Evolutionary conservation across 306 rosid species (phyloP).

Genomic region (Sechiopsis laciniata): DNA sequence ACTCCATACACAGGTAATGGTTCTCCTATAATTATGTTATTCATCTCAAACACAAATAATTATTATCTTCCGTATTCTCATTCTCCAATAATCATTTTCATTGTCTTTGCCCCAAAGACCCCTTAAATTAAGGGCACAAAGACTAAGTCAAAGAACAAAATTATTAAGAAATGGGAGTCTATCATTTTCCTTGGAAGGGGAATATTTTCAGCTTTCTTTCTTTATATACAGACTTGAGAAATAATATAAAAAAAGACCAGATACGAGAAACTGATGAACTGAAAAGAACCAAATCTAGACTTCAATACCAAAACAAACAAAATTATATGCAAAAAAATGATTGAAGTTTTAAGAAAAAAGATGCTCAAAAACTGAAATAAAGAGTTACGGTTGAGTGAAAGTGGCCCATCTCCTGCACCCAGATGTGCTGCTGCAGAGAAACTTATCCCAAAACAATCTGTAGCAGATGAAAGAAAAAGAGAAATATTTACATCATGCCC

Average conservation of each 20-base stretch:
- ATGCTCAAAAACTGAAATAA: neutral
- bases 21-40: too few species aligned
- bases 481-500: too few species aligned
- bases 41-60: too few species aligned
- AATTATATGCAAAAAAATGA: neutral
- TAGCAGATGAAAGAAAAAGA: conserved; percentile 6
- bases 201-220: conserved; percentile 9
- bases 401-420: conserved; percentile 22
- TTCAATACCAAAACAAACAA: conserved; percentile 6
- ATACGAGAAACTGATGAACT: conserved; percentile 18
- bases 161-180: neutral
- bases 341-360: neutral
- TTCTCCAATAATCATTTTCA: too few species aligned
- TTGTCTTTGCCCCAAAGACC: too few species aligned
- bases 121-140: neutral
- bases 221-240: conserved; percentile 9
- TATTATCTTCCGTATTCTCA: too few species aligned
- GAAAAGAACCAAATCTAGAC: conserved; percentile 10
- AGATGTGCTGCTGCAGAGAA: conserved; percentile 17
- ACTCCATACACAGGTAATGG: too few species aligned
- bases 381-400: conserved; percentile 12
- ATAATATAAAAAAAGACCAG: neutral
- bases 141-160: neutral
- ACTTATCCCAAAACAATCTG: conserved; percentile 21
- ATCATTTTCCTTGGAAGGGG: conserved; percentile 3